phyloP scores from a whole-genome alignment of 306 rosid species.

The Begonia masoniana region DNA sequence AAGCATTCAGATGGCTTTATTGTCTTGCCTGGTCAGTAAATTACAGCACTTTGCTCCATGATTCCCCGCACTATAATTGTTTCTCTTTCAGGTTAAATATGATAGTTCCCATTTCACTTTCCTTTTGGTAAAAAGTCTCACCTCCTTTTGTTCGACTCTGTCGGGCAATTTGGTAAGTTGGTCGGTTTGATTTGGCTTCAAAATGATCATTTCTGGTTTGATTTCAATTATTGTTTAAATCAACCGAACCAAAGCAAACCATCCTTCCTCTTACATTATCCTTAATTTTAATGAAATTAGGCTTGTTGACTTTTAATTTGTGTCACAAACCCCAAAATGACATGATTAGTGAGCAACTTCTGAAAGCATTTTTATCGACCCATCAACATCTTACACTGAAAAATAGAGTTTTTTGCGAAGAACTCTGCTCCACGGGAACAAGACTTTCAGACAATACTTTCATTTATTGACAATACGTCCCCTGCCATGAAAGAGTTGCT shows the following conservation, averaged over 20 bases:
- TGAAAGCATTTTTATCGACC: constrained; percentile 26
- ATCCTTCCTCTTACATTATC: too few relatives aligned
- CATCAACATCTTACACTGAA: constrained; percentile 35
- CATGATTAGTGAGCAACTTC: constrained; percentile 28
- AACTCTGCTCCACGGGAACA: neutral
- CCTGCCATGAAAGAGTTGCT: constrained; percentile 63
- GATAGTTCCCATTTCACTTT: too few relatives aligned
- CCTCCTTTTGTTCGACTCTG: too few relatives aligned
- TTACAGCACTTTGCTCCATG: neutral
- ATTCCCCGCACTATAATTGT: neutral
- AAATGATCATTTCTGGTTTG: too few relatives aligned
- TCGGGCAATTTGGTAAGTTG: too few relatives aligned
- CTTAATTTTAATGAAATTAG: neutral
- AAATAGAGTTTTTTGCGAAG: constrained; percentile 10
- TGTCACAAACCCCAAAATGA: constrained; percentile 19
- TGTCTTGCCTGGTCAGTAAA: constrained; percentile 84
- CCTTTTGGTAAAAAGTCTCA: too few relatives aligned
- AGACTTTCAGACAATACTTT: neutral
- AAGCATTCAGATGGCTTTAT: constrained; percentile 92
- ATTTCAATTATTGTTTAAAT: too few relatives aligned
- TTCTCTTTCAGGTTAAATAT: too few relatives aligned
- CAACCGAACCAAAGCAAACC: too few relatives aligned
- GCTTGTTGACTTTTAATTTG: neutral
- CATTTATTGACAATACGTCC: constrained; percentile 26
- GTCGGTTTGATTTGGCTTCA: too few relatives aligned